Percentiles rank a stretch among this genome's conserved stretches.
phyloP scores from a whole-genome alignment of 345 rosid species.

The Eucalyptus sideroxylon region DNA sequence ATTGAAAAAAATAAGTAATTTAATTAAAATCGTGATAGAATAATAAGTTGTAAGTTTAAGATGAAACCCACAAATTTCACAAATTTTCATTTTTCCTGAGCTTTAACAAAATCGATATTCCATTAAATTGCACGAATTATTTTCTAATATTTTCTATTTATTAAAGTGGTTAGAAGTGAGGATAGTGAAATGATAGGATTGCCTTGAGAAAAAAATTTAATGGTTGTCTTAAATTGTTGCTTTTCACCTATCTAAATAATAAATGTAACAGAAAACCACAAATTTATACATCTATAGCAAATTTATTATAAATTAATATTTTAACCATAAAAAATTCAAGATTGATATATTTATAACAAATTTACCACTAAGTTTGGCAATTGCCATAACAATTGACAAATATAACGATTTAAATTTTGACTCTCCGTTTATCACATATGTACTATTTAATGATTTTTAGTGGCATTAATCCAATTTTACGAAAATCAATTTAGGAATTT shows the following conservation, averaged over 20 bases:
- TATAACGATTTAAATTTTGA: too few relatives aligned
- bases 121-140: rapidly evolving
- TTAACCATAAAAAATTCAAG: rapidly evolving
- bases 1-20: background rate
- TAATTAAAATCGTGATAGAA: background rate
- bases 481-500: too few relatives aligned
- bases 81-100: background rate
- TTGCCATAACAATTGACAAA: too few relatives aligned
- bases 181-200: background rate
- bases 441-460: too few relatives aligned
- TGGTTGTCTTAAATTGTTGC: background rate
- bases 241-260: background rate
- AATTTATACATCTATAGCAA: rapidly evolving
- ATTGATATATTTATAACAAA: rapidly evolving
- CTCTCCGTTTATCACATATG: rapidly evolving
- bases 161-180: background rate
- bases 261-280: rapidly evolving
- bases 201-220: rapidly evolving
- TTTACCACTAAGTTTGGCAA: rapidly evolving
- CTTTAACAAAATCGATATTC: too few relatives aligned
- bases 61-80: background rate
- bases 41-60: background rate
- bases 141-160: background rate
- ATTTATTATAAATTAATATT: too few relatives aligned
- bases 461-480: too few relatives aligned